phyloP scores from a whole-genome alignment of 1,284 basidiomycete species.

The Boletus smithii region DNA sequence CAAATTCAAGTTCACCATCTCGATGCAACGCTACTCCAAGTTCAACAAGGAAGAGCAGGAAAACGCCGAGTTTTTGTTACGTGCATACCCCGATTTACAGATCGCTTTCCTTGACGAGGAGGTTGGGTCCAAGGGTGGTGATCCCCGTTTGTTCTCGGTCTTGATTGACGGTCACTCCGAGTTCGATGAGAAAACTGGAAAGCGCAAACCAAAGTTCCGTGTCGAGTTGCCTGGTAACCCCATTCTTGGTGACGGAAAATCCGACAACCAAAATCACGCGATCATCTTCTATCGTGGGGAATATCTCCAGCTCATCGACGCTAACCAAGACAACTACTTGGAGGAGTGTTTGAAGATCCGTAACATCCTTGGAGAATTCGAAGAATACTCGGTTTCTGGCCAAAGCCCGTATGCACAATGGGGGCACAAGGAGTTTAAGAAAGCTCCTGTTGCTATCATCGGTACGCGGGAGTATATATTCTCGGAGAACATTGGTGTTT shows the following conservation, averaged over 20 bases:
- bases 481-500: conserved; percentile 99
- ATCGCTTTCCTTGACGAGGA: conserved; percentile 99
- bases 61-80: conserved; percentile 96
- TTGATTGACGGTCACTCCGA: conserved; percentile 98
- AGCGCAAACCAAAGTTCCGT: conserved; percentile 95
- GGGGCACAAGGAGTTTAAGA: conserved; percentile 89
- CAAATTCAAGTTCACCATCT: conserved; percentile 99
- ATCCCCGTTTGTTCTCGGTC: conserved; percentile 89
- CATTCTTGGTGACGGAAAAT: conserved; percentile 99
- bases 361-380: conserved; percentile 96
- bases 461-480: conserved; percentile 99
- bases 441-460: conserved; percentile 93
- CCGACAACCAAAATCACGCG: conserved; percentile 99
- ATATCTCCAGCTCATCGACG: conserved; percentile 98
- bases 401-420: conserved; percentile 94
- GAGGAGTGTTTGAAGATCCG: conserved; percentile 99
- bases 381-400: conserved; percentile 88
- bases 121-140: conserved; percentile 82
- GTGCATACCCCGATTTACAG: conserved; percentile 97
- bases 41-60: conserved; percentile 99
- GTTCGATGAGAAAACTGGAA: conserved; percentile 84
- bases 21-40: conserved; percentile 99
- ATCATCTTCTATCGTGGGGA: conserved; percentile 99
- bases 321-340: conserved; percentile 99
- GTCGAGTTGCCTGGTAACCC: conserved; percentile 98